Conservation (phyloP, 768 basidiomycete species). For the Termitomyces sp. region DNA sequence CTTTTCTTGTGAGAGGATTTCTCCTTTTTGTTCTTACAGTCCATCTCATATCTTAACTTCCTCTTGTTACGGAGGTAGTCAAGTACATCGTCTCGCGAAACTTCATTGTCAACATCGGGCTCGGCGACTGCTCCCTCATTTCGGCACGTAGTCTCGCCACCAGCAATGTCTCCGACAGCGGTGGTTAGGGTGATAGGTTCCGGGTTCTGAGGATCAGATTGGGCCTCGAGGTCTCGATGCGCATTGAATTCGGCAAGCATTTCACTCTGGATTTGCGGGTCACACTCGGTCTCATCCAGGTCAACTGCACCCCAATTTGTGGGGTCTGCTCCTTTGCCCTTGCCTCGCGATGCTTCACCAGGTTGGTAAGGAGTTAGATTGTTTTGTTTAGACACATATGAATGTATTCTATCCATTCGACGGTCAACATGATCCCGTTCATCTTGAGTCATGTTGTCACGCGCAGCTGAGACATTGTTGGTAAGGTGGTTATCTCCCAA, state of each 20-base stretch:
- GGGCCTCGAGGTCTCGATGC: neutral
- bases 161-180: neutral
- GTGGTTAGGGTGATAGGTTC: neutral
- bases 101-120: neutral
- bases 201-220: no score
- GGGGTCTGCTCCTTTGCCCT: neutral
- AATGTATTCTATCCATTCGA: neutral
- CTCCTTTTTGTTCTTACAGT: neutral
- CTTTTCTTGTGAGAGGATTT: neutral
- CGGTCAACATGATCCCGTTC: neutral
- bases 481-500: no score
- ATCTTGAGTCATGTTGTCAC: no score
- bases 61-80: neutral
- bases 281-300: neutral
- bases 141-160: no score
- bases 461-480: no score
- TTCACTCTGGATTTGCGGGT: neutral
- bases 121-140: neutral
- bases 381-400: no score
- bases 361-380: neutral
- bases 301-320: neutral
- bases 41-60: neutral
- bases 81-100: neutral
- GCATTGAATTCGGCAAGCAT: neutral
- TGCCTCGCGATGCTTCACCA: neutral